Base-by-base conservation (phyloP, 371 early-diverging fungal genomes). In the Rhizoclosmatium hyalinum region DNA sequence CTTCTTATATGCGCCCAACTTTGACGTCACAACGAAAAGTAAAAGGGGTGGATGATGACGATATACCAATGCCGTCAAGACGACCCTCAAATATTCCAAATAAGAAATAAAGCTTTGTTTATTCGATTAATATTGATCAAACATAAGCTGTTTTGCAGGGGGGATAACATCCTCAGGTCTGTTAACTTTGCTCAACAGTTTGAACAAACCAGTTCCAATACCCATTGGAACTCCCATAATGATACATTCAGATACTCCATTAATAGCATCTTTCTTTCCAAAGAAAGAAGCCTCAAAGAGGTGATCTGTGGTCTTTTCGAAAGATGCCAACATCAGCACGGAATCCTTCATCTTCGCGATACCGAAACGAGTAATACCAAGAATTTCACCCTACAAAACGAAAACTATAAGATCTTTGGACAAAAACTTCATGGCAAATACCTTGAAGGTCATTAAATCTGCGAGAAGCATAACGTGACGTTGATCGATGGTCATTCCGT, bases 231-330 rank as follows among this genome's bases (percentile, higher is more conserved):
- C 94, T 80, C 99, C 86, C 94, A 99, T 95, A 82, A 99, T 99
- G 74, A 99, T 99, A 79, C 96, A 94, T 84, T 99, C 99, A 14
- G 95, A 94, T 0, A 99, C 99, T 60, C 99, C 99, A 41, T 94
- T 90, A 75, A 99, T 93, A 47, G 85, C 87, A 82, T 99, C 99
- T 73, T 90, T 88, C 81, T 97, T 96, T 68, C 94, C 92, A 80
- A 92, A 95, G 77, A 97, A 88, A 0, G 99, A 94, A 0, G 99
- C 99, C 64, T 99, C 97, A 81, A 99, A 99, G 79, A 99, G 85
- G 79, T 99, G 98, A 79, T 99, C 99, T 0, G 97, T 95, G 1
- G 99, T 99, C 89, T 98, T 98, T 86, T 99, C 99, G 83, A 99
- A 99, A 47, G 98, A 97, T 1, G 99, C 99, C 78, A 99, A 89